Base-by-base conservation (phyloP, 2,329 filamentous ascomycete genomes). In the Dendrostoma leiphaemia region DNA sequence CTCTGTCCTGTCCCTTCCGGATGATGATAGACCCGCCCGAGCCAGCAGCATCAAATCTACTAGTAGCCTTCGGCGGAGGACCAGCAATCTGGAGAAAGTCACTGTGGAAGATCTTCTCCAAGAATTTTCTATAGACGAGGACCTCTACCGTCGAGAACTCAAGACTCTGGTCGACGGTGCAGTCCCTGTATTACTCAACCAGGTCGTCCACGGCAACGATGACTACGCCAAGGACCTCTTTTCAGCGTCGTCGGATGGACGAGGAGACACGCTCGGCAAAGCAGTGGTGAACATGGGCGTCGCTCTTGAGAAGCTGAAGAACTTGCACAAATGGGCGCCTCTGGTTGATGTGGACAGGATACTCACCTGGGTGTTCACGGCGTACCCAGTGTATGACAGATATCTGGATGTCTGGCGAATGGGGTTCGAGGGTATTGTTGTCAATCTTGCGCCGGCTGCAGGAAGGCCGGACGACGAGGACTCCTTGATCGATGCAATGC, bases 221-320 rank as follows among this genome's bases (percentile, higher is more conserved):
- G 80, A 81, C 13, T 77, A 84, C 45, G 81, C 83, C 3, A 81
- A 83, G 19, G 85, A 86, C 4, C 74, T 93, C 2, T 91, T 93
- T 64, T 82, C 82, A 17, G 78, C 81, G 9, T 78, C 79, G 17
- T 64, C 72, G 13, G 72, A 74, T 13, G 72, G 77, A 44, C 82
- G 83, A 61, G 78, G 74, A 23, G 71, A 89, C 54, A 69, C 79
- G 58, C 81, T 92, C 60, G 91, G 90, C 13, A 90, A 91, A 69
- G 89, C 93, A 1, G 95, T 99, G 51, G 85, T 97, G 40, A 86
- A 91, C 63, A 97, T 99, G 92, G 94, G 94, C 7, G 82, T 97
- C 53, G 86, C 88, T 3, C 78, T 99, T 5, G 92, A 97, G 69
- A 87, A 90, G 63, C 74, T 99, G 45, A 91, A 88, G 69, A 84